Conservation (phyloP, 2,329 filamentous ascomycete genomes). For the Blumeria graminis region DNA sequence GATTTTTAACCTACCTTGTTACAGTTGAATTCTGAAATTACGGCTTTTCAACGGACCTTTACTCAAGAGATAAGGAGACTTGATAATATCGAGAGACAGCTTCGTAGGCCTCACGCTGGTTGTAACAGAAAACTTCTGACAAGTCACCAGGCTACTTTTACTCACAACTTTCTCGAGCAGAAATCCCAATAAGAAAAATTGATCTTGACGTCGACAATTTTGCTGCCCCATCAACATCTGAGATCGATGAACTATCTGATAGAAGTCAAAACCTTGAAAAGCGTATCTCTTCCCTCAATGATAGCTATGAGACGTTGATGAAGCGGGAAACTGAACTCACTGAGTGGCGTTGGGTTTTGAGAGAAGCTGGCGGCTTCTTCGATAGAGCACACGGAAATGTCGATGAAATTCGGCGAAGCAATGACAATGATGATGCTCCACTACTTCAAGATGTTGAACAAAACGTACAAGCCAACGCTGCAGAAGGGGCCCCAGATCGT, state of each 20-base stretch:
- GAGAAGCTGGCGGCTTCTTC: conserved; percentile 92
- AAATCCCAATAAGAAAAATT: conserved; percentile 66
- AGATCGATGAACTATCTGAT: conserved; percentile 89
- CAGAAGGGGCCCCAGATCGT: conserved; percentile 34
- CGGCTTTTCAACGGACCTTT: conserved; percentile 89
- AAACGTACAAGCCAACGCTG: conserved; percentile 30
- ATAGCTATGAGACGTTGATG: conserved; percentile 96
- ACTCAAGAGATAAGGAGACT: conserved; percentile 93
- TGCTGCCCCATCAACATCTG: conserved; percentile 68
- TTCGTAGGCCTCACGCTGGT: conserved; percentile 37
- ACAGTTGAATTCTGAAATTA: conserved; percentile 78
- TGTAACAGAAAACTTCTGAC: conserved; percentile 4
- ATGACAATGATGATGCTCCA: conserved; percentile 69
- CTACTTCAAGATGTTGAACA: conserved; percentile 84
- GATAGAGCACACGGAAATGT: conserved; percentile 89
- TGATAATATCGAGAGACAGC: conserved; percentile 93
- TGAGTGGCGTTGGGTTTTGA: conserved; percentile 94
- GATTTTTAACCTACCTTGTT: background rate
- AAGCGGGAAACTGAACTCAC: conserved; percentile 91
- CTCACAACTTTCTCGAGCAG: conserved; percentile 80
- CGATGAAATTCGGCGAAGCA: conserved; percentile 82
- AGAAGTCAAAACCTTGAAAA: conserved; percentile 83
- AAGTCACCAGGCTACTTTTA: conserved; percentile 58
- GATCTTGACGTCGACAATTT: conserved; percentile 76
- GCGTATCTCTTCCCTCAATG: conserved; percentile 73